Evolutionary conservation across 1,284 basidiomycete species (phyloP), one percentile per base, ranked within the genome.

Genomic region (Apiotrichum akiyoshidainum): DNA sequence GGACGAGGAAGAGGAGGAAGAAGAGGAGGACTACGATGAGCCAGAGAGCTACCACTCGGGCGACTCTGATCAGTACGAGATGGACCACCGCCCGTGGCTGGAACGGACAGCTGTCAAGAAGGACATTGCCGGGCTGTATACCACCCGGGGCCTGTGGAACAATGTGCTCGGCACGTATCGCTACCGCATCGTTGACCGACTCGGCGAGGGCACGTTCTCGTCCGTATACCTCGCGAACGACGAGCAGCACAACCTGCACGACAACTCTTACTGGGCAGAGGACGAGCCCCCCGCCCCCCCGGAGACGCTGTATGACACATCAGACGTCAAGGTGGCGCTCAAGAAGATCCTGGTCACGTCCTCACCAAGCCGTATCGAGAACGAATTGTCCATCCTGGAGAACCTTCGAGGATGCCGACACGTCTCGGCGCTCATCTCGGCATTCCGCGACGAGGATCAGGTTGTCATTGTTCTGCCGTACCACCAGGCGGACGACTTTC

Each of bases 271-370:
- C 19, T 97, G 95, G 94, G 83, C 83, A 81, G n/a, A 78, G 80
- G 86, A 45, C 79, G 79, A 54, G 72, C 44, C 46, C 2, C 22
- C 44, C 17, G 11, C 7, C 14, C 50, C 55, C 35, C 48, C 37
- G 1, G 34, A 37, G 5, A 3, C 51, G 33, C 42, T 62, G 12
- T 57, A 52, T 48, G 47, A 53, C 37, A 33, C 45, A 3, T 45
- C 55, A 4, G 48, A 35, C 8, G 78, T 89, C 17, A 92, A 89
- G 70, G 93, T 99, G 42, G 95, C 95, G 0, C 82, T 99, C 69
- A 99, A 99, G 80, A 86, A 94, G 68, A 98, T 99, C 72, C 92
- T 98, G 72, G 94, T 94, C 31, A 99, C 95, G 0, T 94, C 90
- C 71, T 92, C 88, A 63, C 95, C 95, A 0, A 86, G 89, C 58